Conservation (phyloP, 805 yeast genomes). For the Nakazawaea ambrosiae region DNA sequence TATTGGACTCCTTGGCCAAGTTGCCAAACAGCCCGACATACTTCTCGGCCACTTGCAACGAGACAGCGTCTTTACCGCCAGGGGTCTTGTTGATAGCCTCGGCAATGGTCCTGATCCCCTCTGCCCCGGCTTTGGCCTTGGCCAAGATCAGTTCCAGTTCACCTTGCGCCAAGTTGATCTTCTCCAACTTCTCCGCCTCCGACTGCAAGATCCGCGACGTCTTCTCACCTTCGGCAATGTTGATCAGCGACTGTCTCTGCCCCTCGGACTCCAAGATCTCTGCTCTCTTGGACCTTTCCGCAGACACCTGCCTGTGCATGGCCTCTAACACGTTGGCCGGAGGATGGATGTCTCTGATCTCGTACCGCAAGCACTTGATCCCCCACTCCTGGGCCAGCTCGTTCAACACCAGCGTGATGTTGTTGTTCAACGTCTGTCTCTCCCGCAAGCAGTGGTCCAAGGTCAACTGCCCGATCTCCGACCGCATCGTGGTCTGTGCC, state of each 20-base stretch:
- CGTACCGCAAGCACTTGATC: slow-evolving; percentile 74
- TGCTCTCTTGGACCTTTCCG: slow-evolving; percentile 82
- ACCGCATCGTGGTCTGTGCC: slow-evolving; percentile 88
- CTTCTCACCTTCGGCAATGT: slow-evolving; percentile 79
- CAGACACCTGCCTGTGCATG: slow-evolving; percentile 86
- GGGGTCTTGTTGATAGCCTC: slow-evolving; percentile 60
- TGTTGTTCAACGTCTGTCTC: slow-evolving; percentile 62
- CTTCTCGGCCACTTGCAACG: slow-evolving; percentile 75
- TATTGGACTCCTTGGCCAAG: slow-evolving; percentile 75
- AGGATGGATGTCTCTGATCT: slow-evolving; percentile 83
- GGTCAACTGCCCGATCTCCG: slow-evolving; percentile 79
- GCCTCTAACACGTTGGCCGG: slow-evolving; percentile 81
- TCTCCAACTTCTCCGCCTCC: slow-evolving; percentile 58
- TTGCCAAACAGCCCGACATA: slow-evolving; percentile 78
- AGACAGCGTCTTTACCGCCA: slow-evolving; percentile 67
- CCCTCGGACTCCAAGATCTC: slow-evolving; percentile 87
- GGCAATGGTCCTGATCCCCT: slow-evolving; percentile 59
- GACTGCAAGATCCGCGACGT: slow-evolving; percentile 66
- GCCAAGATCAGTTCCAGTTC: slow-evolving; percentile 63
- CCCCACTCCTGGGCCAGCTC: slow-evolving; percentile 89
- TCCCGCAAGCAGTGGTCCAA: slow-evolving; percentile 74
- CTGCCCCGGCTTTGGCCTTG: slow-evolving; percentile 67
- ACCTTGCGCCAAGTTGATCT: slow-evolving; percentile 65
- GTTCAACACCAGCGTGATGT: slow-evolving; percentile 72
- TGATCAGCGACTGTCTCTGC: slow-evolving; percentile 68